These are phyloP conservation scores for Stagonosporopsis vannaccii DNA, from an alignment of 2,329 filamentous ascomycete species.

Conservation along the genomic window DNA sequence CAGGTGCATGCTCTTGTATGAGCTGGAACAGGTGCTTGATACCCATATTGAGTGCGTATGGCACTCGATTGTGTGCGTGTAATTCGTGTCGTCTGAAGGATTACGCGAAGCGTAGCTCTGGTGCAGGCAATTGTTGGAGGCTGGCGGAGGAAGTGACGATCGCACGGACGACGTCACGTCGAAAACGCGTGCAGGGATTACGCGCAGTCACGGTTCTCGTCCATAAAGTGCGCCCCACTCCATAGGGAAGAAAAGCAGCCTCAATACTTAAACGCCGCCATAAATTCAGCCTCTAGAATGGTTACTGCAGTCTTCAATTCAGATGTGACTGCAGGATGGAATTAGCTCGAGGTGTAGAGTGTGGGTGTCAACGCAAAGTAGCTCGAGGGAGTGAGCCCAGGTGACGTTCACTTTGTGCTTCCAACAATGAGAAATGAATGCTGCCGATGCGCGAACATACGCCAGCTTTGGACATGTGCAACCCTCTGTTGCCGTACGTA, in stretches of 20 bases:
- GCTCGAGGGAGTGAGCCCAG: background rate
- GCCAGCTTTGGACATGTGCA: background rate
- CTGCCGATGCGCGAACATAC: background rate
- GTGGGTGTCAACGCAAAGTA: background rate
- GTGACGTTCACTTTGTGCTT: background rate
- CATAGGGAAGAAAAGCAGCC: background rate
- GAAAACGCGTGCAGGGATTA: constrained; percentile 34
- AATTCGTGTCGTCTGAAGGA: background rate
- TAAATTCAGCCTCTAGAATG: background rate
- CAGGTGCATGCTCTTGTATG: constrained; percentile 82
- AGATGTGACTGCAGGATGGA: background rate
- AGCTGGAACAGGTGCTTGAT: constrained; percentile 57
- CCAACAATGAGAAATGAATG: background rate
- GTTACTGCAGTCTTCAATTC: background rate
- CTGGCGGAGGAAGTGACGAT: constrained; percentile 23
- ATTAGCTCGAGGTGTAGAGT: background rate
- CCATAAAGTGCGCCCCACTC: background rate
- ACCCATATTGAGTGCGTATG: constrained; percentile 40
- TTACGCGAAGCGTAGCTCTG: background rate
- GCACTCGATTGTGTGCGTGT: background rate
- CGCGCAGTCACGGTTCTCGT: constrained; percentile 45
- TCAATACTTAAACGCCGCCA: background rate
- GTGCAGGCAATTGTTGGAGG: constrained; percentile 11
- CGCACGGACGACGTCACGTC: constrained; percentile 38
- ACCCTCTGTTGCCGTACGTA: background rate